A percentile compares a stretch with the other conserved stretches of the same genome.
Evolutionary conservation across 2,329 filamentous ascomycete species (phyloP).

Genomic region (Xylaria hypoxylon): DNA sequence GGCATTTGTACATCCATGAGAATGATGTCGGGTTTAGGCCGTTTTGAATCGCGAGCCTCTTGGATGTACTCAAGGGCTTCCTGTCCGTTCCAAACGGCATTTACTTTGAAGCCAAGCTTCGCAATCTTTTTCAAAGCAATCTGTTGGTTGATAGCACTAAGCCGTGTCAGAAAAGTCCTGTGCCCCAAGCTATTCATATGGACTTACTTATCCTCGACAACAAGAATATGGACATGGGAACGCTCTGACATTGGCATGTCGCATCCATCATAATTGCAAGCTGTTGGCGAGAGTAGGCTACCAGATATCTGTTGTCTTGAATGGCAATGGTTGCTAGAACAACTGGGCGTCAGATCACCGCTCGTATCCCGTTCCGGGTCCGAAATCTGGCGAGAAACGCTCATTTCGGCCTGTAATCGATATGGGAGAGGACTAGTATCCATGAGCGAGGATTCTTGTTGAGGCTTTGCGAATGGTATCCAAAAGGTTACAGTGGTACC

Average conservation of each 20-base stretch:
- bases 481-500: constrained; percentile 5
- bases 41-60: neutral
- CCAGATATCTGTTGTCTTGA: neutral
- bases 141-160: constrained; percentile 1
- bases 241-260: neutral
- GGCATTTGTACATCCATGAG: constrained; percentile 13
- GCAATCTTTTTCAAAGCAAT: constrained; percentile 4
- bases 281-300: neutral
- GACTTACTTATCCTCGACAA: constrained; percentile 11
- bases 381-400: neutral
- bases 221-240: neutral
- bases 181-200: neutral
- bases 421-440: neutral
- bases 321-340: neutral
- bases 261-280: neutral
- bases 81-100: constrained; percentile 6
- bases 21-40: constrained; percentile 3
- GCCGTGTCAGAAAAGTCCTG: neutral
- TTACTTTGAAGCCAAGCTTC: constrained; percentile 7
- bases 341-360: too few relatives aligned
- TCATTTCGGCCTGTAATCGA: constrained; percentile 4
- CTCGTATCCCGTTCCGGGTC: too few relatives aligned
- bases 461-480: constrained; percentile 5
- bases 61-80: constrained; percentile 4
- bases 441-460: neutral